Conservation (phyloP, 306 rosid species). For the Cucurbita maxima region DNA sequence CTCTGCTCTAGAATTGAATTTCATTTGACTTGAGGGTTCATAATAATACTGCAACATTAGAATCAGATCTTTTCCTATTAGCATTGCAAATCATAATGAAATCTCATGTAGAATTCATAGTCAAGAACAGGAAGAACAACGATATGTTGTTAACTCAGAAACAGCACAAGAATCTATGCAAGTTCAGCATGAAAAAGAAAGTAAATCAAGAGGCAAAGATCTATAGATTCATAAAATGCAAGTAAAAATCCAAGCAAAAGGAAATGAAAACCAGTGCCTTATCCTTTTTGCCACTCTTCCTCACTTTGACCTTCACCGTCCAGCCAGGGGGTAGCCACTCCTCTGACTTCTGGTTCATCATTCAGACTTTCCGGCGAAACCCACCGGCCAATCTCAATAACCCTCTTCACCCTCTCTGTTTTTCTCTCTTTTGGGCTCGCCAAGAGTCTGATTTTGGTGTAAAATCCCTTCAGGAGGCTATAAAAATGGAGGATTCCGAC, state of each 20-base stretch:
- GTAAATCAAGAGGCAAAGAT: conserved; percentile 1
- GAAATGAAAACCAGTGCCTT: conserved; percentile 28
- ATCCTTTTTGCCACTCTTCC: conserved; percentile 51
- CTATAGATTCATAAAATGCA: conserved; percentile 9
- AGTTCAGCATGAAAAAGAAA: neutral
- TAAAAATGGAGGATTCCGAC: conserved; percentile 8
- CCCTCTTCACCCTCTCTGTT: neutral
- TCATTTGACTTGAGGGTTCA: conserved; percentile 32
- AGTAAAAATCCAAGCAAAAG: neutral
- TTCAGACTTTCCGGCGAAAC: conserved; percentile 11
- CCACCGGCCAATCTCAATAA: conserved; percentile 5
- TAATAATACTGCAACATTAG: conserved; percentile 47
- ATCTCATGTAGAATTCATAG: neutral
- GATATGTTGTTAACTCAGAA: neutral
- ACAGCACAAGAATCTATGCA: neutral
- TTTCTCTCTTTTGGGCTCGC: neutral
- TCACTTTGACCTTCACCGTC: conserved; percentile 37
- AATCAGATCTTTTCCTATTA: neutral
- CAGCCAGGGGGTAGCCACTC: conserved; percentile 57
- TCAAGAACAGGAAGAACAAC: neutral
- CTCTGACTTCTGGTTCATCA: conserved; percentile 32
- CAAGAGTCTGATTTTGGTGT: conserved; percentile 5
- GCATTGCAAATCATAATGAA: neutral
- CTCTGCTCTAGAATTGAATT: conserved; percentile 47
- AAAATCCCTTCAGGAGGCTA: neutral